These are phyloP conservation scores for Lactarius evosmus DNA, from an alignment of 768 basidiomycete species.

Conservation along the genomic window DNA sequence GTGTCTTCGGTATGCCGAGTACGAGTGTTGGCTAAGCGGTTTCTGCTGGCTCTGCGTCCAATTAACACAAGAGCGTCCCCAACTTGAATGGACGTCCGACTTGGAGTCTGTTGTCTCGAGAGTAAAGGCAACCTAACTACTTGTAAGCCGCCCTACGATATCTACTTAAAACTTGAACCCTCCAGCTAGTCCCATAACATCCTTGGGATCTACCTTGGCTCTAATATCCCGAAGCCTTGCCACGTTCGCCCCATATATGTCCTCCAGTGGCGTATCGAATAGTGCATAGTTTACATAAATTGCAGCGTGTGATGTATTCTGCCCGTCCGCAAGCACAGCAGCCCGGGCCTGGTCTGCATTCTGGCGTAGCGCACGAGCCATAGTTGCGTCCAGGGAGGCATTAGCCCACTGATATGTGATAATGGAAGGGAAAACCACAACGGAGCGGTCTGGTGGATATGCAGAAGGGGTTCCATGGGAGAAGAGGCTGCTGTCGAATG, in stretches of 20 bases:
- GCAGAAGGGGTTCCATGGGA: conserved; percentile 18
- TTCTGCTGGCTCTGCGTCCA: no score
- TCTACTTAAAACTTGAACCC: conserved; percentile 25
- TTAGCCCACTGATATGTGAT: neutral
- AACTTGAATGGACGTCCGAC: neutral
- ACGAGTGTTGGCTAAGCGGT: no score
- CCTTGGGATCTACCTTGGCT: conserved; percentile 23
- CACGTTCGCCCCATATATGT: conserved; percentile 27
- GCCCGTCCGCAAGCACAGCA: conserved; percentile 27
- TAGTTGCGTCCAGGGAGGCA: conserved; percentile 38
- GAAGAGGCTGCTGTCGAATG: neutral
- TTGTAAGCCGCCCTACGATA: neutral
- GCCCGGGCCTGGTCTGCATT: neutral
- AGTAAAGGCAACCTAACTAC: neutral
- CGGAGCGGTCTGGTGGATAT: conserved; percentile 20
- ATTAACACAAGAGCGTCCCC: no score
- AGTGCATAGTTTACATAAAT: conserved; percentile 27
- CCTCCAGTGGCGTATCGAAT: conserved; percentile 18
- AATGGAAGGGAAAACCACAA: conserved; percentile 2
- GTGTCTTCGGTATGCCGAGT: no score
- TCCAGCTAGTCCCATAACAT: conserved; percentile 29
- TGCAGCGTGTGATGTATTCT: conserved; percentile 18
- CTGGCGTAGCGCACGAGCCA: conserved; percentile 40
- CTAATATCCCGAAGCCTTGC: conserved; percentile 16
- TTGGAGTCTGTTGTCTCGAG: neutral